These are phyloP conservation scores for Ciborinia camelliae DNA, from an alignment of 2,329 filamentous ascomycete species.

Conservation along the genomic window DNA sequence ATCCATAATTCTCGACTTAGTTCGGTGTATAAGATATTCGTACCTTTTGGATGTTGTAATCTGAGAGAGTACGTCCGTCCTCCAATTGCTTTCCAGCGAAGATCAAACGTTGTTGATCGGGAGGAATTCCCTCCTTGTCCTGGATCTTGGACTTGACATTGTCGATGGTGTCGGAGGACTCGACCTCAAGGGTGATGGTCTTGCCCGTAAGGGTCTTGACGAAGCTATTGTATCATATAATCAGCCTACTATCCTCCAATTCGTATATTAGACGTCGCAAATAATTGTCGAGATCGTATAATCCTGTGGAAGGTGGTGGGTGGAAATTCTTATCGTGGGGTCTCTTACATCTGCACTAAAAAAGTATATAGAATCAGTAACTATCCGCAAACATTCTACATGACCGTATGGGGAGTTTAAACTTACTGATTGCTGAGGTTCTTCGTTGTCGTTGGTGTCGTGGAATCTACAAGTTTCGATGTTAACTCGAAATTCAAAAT, in stretches of 20 bases:
- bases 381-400: conserved; percentile 7
- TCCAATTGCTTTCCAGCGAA: conserved; percentile 99
- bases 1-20: not conserved
- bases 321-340: conserved; percentile 35
- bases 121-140: conserved; percentile 98
- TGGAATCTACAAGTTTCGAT: conserved; percentile 23
- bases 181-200: conserved; percentile 99
- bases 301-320: conserved; percentile 21
- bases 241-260: conserved; percentile 26
- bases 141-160: conserved; percentile 99
- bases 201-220: conserved; percentile 99
- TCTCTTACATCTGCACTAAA: conserved; percentile 83
- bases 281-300: not conserved
- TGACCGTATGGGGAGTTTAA: conserved; percentile 8
- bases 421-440: conserved; percentile 53
- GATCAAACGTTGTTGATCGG: conserved; percentile 97
- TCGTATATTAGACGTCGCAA: not conserved
- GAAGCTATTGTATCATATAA: conserved; percentile 64
- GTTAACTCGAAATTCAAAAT: conserved; percentile 10
- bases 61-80: conserved; percentile 92
- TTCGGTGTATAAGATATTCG: not conserved
- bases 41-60: conserved; percentile 99
- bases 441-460: conserved; percentile 31
- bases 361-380: conserved; percentile 39
- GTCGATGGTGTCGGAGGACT: conserved; percentile 98